phyloP scores from a whole-genome alignment of 345 rosid genomes.

The Leavenworthia alabamica region DNA sequence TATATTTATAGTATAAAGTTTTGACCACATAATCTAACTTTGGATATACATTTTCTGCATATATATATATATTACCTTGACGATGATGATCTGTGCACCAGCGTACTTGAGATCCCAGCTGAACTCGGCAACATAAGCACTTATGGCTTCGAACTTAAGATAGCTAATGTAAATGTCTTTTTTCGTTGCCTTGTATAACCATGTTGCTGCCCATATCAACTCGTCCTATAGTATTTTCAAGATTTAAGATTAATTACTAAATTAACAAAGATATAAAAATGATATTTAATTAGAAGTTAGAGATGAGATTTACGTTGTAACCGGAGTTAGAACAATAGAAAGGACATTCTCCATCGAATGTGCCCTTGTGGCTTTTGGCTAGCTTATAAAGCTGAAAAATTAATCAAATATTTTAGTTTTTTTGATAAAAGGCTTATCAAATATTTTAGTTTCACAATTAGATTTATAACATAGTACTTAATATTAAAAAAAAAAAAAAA shows the following conservation, averaged over 20 bases:
- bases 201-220: constrained; percentile 89
- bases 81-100: constrained; percentile 70
- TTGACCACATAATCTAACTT: not conserved
- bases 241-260: not conserved
- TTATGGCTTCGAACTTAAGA: constrained; percentile 49
- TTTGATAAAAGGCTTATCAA: too few relatives aligned
- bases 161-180: constrained; percentile 34
- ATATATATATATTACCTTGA: constrained; percentile 41
- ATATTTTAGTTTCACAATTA: too few relatives aligned
- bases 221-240: constrained; percentile 55
- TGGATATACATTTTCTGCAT: not conserved
- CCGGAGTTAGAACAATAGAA: constrained; percentile 93
- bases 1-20: not conserved
- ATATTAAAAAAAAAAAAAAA: too few relatives aligned
- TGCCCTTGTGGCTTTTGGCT: constrained; percentile 61
- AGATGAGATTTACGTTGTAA: constrained; percentile 48
- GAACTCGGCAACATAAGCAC: constrained; percentile 60
- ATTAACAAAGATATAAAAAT: not conserved
- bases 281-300: not conserved
- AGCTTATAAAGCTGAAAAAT: constrained; percentile 56
- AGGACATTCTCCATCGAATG: constrained; percentile 94
- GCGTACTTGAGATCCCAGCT: constrained; percentile 96
- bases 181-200: constrained; percentile 67
- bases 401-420: too few relatives aligned
- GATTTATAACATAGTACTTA: too few relatives aligned